A percentile compares a stretch with the other conserved stretches of the same genome.
Evolutionary conservation across 1,139 yeast species (phyloP).

Genomic region (Suhomyces ambrosiae): DNA sequence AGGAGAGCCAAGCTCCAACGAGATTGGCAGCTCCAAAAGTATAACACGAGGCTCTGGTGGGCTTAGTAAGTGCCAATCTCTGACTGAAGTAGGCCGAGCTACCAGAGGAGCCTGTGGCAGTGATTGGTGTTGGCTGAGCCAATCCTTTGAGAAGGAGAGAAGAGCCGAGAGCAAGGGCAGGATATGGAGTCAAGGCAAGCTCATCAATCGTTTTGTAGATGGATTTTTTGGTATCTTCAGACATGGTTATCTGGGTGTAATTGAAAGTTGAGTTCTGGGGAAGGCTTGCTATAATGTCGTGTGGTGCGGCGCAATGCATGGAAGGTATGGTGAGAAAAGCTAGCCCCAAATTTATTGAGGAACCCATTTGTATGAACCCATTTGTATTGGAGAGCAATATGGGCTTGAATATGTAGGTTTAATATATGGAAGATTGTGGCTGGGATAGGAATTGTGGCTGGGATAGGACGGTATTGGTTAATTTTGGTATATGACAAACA

Average conservation of each 20-base stretch:
- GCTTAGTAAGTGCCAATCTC: constrained; percentile 32
- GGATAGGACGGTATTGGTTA: too few relatives aligned
- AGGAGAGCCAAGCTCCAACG: constrained; percentile 78
- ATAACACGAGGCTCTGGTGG: constrained; percentile 41
- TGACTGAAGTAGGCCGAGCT: constrained; percentile 32
- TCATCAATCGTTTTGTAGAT: constrained; percentile 8
- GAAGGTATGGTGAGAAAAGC: not conserved
- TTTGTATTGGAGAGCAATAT: too few relatives aligned
- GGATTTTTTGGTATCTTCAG: constrained; percentile 8
- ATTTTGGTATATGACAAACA: too few relatives aligned
- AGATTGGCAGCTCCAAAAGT: constrained; percentile 64
- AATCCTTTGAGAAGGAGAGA: constrained; percentile 22
- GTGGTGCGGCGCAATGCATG: too few relatives aligned
- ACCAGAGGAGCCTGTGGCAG: constrained; percentile 29
- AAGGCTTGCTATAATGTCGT: not conserved
- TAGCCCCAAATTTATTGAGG: too few relatives aligned
- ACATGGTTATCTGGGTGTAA: constrained; percentile 5
- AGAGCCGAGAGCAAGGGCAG: constrained; percentile 24
- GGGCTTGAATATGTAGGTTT: too few relatives aligned
- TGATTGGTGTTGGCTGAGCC: constrained; percentile 17
- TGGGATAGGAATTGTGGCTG: too few relatives aligned
- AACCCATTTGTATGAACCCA: too few relatives aligned
- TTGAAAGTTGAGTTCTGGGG: not conserved
- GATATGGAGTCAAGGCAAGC: constrained; percentile 17
- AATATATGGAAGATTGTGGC: too few relatives aligned